A percentile compares a stretch with the other conserved stretches of the same genome.
These are phyloP conservation scores for Xerophyta viscosa DNA, from an alignment of 106 monocot genomes.

Conservation along the genomic window DNA sequence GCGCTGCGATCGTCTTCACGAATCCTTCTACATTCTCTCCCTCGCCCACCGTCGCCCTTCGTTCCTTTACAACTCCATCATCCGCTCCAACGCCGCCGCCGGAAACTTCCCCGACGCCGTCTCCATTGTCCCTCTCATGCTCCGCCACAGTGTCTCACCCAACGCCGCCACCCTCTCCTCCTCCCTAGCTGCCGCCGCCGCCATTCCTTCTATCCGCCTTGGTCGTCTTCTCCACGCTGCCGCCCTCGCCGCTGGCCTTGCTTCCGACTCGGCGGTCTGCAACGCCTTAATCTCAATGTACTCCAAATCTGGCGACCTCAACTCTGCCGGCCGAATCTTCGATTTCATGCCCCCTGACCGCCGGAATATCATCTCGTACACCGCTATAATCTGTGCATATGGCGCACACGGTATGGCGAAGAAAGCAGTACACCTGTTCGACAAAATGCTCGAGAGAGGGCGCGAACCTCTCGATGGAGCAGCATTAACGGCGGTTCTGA, in stretches of 20 bases:
- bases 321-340: conserved; percentile 20
- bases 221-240: conserved; percentile 2
- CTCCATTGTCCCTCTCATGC: conserved; percentile 9
- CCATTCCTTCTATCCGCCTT: conserved; percentile 5
- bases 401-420: conserved; percentile 2
- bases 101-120: not conserved
- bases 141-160: not conserved
- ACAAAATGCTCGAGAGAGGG: not conserved
- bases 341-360: not conserved
- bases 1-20: conserved; percentile 3
- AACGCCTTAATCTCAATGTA: conserved; percentile 16
- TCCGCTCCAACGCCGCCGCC: not conserved
- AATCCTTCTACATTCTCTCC: conserved; percentile 8
- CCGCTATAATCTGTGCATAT: conserved; percentile 14
- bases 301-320: conserved; percentile 17
- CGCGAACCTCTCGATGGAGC: not conserved
- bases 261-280: not conserved
- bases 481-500: conserved; percentile 15
- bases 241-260: not conserved
- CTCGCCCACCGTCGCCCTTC: too few relatives aligned
- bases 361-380: conserved; percentile 8
- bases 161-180: not conserved
- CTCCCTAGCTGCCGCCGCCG: conserved; percentile 4
- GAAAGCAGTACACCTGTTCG: conserved; percentile 6
- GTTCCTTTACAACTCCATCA: conserved; percentile 9